Evolutionary conservation across 257 asterid species (phyloP), one percentile per base, ranked within the genome.

Genomic region (Nicotiana otophora): DNA sequence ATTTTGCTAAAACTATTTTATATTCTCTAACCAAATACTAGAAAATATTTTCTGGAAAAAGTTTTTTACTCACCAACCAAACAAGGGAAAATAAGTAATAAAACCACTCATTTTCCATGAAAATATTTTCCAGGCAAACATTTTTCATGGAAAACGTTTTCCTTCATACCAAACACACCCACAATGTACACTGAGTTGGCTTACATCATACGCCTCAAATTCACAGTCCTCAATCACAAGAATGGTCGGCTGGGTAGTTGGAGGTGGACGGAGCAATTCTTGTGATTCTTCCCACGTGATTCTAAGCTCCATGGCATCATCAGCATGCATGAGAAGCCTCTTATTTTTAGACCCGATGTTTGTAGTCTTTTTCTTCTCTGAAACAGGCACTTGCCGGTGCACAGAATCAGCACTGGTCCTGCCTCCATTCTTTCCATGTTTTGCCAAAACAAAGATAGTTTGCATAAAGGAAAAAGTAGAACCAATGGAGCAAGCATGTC

Each of bases 281-380:
- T 94, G 99, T 19, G 99, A 96, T 90, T 95, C 98, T 81, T 92
- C 97, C 97, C 98, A 92, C 0, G 99, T 91, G 42, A 94, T 69
- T 75, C 89, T 88, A 62, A 95, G 91, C 85, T 90, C 92, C 80
- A 84, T 23, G 19, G 97, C 98, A 64, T 95, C 99, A 36, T 92
- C 97, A 64, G 84, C 89, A 86, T 87, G 90, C 90, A 94, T 92
- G 65, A 77, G 92, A 89, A 92, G 97, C 88, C 98, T 90, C 91
- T 92, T 92, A 85, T 88, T 90, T 87, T 92, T 95, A 23, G 84
- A 66, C 61, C 87, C 91, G 5, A 94, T 93, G 87, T 94, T 94
- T 86, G 88, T 90, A 8, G 90, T 78, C 86, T 91, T 94, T 89
- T 90, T 95, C 90, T 91, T 95, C 87, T 89, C 96, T 16, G 90